These are phyloP conservation scores for Rubia balearica DNA, from an alignment of 305 asterid species.

Conservation along the genomic window DNA sequence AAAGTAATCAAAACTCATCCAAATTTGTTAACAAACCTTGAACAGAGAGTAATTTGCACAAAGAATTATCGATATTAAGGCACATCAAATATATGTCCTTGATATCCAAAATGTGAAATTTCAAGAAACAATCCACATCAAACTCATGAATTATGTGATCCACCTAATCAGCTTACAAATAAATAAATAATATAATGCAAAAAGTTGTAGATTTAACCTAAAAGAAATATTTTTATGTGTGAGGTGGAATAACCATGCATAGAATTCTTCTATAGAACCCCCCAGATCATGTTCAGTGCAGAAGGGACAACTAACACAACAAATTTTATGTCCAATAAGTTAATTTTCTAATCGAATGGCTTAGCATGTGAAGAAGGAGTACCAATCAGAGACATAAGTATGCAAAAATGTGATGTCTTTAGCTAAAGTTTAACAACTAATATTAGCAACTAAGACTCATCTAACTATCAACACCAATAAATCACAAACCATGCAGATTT, in stretches of 20 bases:
- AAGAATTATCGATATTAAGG: constrained; percentile 10
- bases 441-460: too few species aligned
- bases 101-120: not conserved
- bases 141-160: not conserved
- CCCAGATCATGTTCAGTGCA: not conserved
- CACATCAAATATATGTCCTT: constrained; percentile 13
- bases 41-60: constrained; percentile 73
- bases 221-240: not conserved
- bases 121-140: not conserved
- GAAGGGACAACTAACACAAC: not conserved
- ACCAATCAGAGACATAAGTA: too few species aligned
- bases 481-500: too few species aligned
- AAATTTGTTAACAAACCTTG: constrained; percentile 53
- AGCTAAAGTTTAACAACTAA: too few species aligned
- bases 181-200: not conserved
- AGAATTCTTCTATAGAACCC: not conserved
- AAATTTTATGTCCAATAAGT: not conserved
- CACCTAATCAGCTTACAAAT: not conserved
- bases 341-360: too few species aligned
- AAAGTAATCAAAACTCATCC: too few species aligned
- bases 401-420: not conserved
- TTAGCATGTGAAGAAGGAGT: too few species aligned
- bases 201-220: too few species aligned
- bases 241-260: not conserved
- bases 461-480: too few species aligned